Percentiles rank a stretch among this genome's conserved stretches.
These are phyloP conservation scores for Fraxinus americana DNA, from an alignment of 257 asterid genomes.

Conservation along the genomic window DNA sequence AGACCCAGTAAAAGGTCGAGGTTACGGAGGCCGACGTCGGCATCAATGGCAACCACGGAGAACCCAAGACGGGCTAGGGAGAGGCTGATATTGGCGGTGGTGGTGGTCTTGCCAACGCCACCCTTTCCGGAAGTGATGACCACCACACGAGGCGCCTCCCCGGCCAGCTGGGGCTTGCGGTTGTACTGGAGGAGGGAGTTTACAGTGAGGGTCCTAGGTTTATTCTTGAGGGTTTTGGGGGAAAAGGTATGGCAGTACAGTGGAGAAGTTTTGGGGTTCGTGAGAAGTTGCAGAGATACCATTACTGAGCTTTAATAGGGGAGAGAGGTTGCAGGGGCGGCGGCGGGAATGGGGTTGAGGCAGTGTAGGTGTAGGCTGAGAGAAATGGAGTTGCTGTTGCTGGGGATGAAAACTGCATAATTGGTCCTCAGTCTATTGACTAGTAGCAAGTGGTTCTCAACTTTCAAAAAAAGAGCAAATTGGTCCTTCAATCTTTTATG, in stretches of 20 bases:
- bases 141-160: slow-evolving; percentile 86
- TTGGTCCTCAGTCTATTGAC: not conserved
- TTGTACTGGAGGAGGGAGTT: slow-evolving; percentile 82
- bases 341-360: not conserved
- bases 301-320: slow-evolving; percentile 29
- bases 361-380: not conserved
- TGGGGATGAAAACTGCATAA: not conserved
- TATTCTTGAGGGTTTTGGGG: slow-evolving; percentile 33
- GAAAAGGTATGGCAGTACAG: slow-evolving; percentile 37
- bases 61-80: slow-evolving; percentile 89
- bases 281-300: slow-evolving; percentile 55
- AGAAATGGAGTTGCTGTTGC: not conserved
- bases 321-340: not conserved
- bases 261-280: slow-evolving; percentile 45
- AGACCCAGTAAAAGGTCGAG: slow-evolving; percentile 94
- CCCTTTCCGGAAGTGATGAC: slow-evolving; percentile 98
- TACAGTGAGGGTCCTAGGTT: slow-evolving; percentile 48
- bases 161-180: slow-evolving; percentile 95
- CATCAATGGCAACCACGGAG: slow-evolving; percentile 94
- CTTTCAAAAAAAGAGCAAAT: not conserved
- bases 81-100: slow-evolving; percentile 94
- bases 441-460: not conserved
- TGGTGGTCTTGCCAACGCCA: slow-evolving; percentile 96
- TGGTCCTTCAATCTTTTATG: not conserved
- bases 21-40: slow-evolving; percentile 95